These are phyloP conservation scores for Taiozyma sp. DNA, from an alignment of 1,139 yeast genomes.

Conservation along the genomic window DNA sequence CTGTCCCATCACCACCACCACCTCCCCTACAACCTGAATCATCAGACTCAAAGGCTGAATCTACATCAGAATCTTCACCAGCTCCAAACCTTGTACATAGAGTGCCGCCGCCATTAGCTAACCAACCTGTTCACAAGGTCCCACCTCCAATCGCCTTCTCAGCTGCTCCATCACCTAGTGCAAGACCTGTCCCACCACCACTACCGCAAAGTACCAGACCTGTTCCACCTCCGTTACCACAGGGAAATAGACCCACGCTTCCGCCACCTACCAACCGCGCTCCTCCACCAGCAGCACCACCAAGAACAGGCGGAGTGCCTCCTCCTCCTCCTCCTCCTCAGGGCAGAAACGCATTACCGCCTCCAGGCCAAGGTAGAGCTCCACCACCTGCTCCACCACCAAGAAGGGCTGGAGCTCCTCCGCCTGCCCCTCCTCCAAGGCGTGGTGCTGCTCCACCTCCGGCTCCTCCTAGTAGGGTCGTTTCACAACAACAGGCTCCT, in stretches of 20 bases:
- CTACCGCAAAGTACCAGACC: conserved; percentile 20
- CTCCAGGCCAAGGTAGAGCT: conserved; percentile 21
- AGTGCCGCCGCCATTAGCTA: conserved; percentile 25
- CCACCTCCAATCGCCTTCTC: conserved; percentile 27
- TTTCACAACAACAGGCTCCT: conserved; percentile 17
- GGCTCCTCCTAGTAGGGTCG: conserved; percentile 22
- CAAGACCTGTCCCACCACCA: conserved; percentile 22
- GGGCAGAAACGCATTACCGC: conserved; percentile 22
- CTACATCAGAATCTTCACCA: conserved; percentile 7
- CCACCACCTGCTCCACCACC: conserved; percentile 27
- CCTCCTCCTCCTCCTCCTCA: conserved; percentile 24
- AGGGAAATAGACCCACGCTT: conserved; percentile 24
- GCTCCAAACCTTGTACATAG: conserved; percentile 28
- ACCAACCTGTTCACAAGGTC: conserved; percentile 16
- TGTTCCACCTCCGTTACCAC: conserved; percentile 20
- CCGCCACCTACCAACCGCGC: conserved; percentile 33
- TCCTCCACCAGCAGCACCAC: conserved; percentile 23
- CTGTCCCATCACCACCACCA: conserved; percentile 21
- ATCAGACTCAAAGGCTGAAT: neutral
- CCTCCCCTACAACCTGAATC: conserved; percentile 18
- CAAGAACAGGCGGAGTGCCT: conserved; percentile 3
- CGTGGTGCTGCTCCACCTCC: conserved; percentile 32
- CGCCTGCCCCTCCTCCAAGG: conserved; percentile 36
- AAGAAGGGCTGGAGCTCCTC: conserved; percentile 23
- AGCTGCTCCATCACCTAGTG: conserved; percentile 22